These are phyloP conservation scores for Rostrohypoxylon terebratum DNA, from an alignment of 495 filamentous ascomycete genomes.

Conservation along the genomic window DNA sequence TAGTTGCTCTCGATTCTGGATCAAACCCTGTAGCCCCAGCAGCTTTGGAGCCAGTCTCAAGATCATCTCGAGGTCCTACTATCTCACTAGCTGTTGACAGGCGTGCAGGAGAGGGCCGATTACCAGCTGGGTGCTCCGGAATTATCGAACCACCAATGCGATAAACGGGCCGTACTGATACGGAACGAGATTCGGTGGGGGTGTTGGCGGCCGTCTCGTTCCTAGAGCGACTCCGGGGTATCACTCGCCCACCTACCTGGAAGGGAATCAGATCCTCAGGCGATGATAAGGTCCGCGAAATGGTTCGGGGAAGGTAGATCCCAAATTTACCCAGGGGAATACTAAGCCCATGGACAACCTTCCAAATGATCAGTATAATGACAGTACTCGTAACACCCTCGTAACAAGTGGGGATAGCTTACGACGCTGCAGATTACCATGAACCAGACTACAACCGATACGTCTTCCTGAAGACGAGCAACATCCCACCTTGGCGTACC, in stretches of 20 bases:
- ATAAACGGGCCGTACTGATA: constrained; percentile 58
- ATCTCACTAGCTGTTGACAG: constrained; percentile 17
- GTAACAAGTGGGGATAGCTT: constrained; percentile 53
- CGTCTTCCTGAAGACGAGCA: constrained; percentile 67
- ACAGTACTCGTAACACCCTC: not conserved
- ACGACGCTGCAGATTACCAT: constrained; percentile 87
- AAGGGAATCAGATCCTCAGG: constrained; percentile 52
- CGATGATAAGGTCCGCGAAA: constrained; percentile 68
- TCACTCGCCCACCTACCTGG: constrained; percentile 32
- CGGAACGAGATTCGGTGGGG: constrained; percentile 42
- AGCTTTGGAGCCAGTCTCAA: not conserved
- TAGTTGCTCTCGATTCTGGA: not conserved
- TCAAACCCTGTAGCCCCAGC: not conserved
- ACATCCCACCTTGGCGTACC: constrained; percentile 75
- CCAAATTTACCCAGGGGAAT: constrained; percentile 88
- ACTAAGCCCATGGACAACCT: constrained; percentile 88
- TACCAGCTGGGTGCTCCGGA: constrained; percentile 26
- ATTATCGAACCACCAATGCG: constrained; percentile 65
- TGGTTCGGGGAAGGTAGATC: constrained; percentile 79
- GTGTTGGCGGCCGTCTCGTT: constrained; percentile 36
- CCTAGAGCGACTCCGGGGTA: constrained; percentile 58
- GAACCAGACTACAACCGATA: constrained; percentile 86
- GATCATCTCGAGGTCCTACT: constrained; percentile 13
- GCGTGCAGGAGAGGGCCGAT: not conserved
- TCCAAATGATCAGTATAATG: constrained; percentile 13